These are phyloP conservation scores for Boletus tomentosulus DNA, from an alignment of 768 basidiomycete genomes.

Conservation along the genomic window DNA sequence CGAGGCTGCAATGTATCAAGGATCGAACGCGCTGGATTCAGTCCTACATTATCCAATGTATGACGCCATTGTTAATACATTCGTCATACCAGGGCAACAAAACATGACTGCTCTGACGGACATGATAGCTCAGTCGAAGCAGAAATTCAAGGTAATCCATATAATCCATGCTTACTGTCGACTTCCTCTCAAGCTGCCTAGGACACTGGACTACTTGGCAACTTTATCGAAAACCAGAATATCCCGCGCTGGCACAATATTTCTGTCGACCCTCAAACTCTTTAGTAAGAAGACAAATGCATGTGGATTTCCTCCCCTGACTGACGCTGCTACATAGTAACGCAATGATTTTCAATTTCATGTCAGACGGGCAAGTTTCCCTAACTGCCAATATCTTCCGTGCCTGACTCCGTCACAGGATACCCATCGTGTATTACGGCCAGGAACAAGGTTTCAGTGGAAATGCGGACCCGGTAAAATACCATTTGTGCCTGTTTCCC, in stretches of 20 bases:
- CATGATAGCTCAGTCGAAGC: constrained; percentile 49
- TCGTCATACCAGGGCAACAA: constrained; percentile 62
- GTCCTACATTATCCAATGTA: constrained; percentile 74
- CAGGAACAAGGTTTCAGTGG: constrained; percentile 74
- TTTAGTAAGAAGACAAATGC: neutral
- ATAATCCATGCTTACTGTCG: neutral
- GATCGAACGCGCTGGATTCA: constrained; percentile 57
- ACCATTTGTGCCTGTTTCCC: neutral
- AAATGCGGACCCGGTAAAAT: constrained; percentile 37
- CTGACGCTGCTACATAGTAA: neutral
- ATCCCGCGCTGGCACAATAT: constrained; percentile 62
- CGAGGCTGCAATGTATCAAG: constrained; percentile 56
- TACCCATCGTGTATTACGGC: constrained; percentile 62
- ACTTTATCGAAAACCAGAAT: constrained; percentile 80
- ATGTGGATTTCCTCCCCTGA: neutral
- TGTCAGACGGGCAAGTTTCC: constrained; percentile 56
- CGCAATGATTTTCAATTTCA: constrained; percentile 42
- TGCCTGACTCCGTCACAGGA: neutral
- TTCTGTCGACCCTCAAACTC: constrained; percentile 52
- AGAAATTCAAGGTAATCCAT: constrained; percentile 43
- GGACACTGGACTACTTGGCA: constrained; percentile 47
- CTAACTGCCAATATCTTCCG: neutral
- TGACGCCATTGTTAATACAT: constrained; percentile 56
- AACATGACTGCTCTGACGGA: constrained; percentile 58
- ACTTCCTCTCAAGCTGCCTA: neutral